These are phyloP conservation scores for Saposhnikovia divaricata DNA, from an alignment of 129 eudicot species.

Conservation along the genomic window DNA sequence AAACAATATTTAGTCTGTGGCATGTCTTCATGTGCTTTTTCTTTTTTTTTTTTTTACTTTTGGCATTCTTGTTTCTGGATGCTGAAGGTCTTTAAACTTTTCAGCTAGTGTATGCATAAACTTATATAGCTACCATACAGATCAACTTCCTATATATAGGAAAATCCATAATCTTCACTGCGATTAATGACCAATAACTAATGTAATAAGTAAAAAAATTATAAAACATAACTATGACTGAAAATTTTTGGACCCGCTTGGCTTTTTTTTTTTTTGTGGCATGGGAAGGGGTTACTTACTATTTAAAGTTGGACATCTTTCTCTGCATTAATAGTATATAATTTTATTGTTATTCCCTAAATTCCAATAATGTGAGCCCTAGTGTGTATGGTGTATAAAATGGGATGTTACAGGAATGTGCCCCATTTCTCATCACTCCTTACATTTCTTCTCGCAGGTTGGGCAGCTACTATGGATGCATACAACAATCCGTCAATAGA, in stretches of 20 bases:
- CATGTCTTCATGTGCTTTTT: background rate
- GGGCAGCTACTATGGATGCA: constrained; percentile 79
- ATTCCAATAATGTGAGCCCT: background rate
- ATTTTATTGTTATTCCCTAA: background rate
- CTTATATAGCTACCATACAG: background rate
- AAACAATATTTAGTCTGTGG: background rate
- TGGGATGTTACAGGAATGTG: background rate
- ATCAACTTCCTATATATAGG: background rate
- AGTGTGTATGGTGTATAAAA: no score
- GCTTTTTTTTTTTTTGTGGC: background rate
- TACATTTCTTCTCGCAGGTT: constrained; percentile 37
- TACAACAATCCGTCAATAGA: constrained; percentile 66
- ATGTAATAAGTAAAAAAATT: no score
- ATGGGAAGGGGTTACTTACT: background rate
- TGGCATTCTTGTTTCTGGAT: background rate
- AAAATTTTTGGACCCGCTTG: background rate
- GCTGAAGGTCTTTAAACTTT: background rate
- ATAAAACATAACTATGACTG: background rate
- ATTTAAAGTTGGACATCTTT: background rate
- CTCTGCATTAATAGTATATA: background rate
- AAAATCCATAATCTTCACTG: background rate
- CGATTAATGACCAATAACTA: background rate
- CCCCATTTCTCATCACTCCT: background rate
- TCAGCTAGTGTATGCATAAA: background rate
- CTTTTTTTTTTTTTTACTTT: background rate